These are phyloP conservation scores for Pyrenophora tritici-repentis DNA, from an alignment of 2,329 filamentous ascomycete species.

Conservation along the genomic window DNA sequence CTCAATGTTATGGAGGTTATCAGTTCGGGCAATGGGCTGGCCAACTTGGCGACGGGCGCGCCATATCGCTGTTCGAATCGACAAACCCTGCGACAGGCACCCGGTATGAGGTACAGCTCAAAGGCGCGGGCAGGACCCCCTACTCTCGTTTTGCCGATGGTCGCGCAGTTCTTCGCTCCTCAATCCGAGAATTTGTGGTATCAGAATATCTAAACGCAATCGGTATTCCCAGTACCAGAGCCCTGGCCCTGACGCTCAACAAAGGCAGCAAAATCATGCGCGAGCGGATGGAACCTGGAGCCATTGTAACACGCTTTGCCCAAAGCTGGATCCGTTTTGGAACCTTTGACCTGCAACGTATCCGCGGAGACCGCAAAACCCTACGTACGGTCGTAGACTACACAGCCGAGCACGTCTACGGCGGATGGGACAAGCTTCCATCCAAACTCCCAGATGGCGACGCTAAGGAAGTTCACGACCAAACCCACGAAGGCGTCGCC, in stretches of 20 bases:
- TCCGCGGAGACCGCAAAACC: conserved; percentile 75
- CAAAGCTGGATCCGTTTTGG: conserved; percentile 90
- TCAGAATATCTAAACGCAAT: conserved; percentile 88
- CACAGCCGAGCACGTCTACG: conserved; percentile 83
- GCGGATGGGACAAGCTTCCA: conserved; percentile 84
- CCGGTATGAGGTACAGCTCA: conserved; percentile 89
- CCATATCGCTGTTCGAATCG: conserved; percentile 91
- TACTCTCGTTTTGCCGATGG: conserved; percentile 97
- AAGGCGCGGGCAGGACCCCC: conserved; percentile 89
- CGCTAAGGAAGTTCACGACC: conserved; percentile 55
- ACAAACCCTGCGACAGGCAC: conserved; percentile 73
- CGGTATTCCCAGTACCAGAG: conserved; percentile 82
- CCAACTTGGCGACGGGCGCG: conserved; percentile 91
- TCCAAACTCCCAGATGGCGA: conserved; percentile 56
- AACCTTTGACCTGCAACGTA: conserved; percentile 91
- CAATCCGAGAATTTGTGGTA: conserved; percentile 91
- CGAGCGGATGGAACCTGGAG: conserved; percentile 84
- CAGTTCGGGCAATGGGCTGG: conserved; percentile 83
- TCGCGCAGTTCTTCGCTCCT: conserved; percentile 88
- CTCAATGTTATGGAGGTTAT: conserved; percentile 91
- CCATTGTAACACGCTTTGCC: conserved; percentile 90
- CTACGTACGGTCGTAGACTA: conserved; percentile 79
- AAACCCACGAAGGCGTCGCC: conserved; percentile 55
- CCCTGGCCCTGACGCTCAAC: conserved; percentile 81
- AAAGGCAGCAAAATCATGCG: conserved; percentile 65